Evolutionary conservation across 306 rosid species (phyloP).

Genomic region (peach (Prunus persica)): Prunus_persica_NCBIv2 NC_034009.1:40460001-40460500

Average conservation of each 20-base stretch:
- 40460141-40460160: neutral
- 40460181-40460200: neutral
- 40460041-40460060: neutral
- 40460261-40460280: neutral
- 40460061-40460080: neutral
- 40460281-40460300: neutral
- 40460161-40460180: neutral
- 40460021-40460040: neutral
- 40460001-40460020: neutral
- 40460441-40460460: constrained; percentile 94
- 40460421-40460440: constrained; percentile 46
- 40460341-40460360: constrained; percentile 97
- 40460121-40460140: neutral
- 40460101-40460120: neutral
- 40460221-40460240: neutral
- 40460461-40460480: constrained; percentile 95
- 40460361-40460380: constrained; percentile 71
- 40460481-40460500: constrained; percentile 91
- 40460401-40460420: constrained; percentile 96
- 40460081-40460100: neutral
- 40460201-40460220: neutral
- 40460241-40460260: neutral
- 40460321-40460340: constrained; percentile 94
- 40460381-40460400: constrained; percentile 90
- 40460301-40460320: constrained; percentile 68